Conservation (phyloP, 768 basidiomycete genomes). For the Postia placenta region DNA sequence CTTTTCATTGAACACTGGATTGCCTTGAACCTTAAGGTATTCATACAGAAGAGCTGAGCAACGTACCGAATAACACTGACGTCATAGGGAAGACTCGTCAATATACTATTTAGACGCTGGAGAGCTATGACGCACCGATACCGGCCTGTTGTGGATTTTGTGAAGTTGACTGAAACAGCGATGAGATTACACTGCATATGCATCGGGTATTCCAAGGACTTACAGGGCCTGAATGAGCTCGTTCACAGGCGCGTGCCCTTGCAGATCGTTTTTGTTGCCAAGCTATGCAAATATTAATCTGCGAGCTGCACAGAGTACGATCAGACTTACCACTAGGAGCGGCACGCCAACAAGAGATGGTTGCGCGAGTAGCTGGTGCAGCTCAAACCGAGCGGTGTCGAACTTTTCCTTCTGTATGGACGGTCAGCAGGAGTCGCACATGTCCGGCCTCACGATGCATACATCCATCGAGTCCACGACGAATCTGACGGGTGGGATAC, state of each 20-base stretch:
- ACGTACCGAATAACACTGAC: slow-evolving; percentile 75
- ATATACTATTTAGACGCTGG: neutral
- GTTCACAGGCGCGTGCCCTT: slow-evolving; percentile 70
- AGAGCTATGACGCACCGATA: slow-evolving; percentile 58
- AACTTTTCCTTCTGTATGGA: slow-evolving; percentile 67
- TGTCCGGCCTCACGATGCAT: slow-evolving; percentile 23
- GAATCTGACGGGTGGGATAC: slow-evolving; percentile 52
- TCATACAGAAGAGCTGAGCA: neutral
- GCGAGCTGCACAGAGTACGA: neutral
- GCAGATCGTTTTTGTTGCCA: slow-evolving; percentile 90
- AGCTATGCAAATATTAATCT: slow-evolving; percentile 38
- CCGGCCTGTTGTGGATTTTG: slow-evolving; percentile 72
- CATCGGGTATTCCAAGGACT: no score
- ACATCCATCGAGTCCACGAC: slow-evolving; percentile 92
- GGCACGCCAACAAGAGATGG: slow-evolving; percentile 66
- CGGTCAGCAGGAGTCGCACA: neutral
- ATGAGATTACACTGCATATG: no score
- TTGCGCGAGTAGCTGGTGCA: slow-evolving; percentile 73
- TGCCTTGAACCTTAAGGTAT: neutral
- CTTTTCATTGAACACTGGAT: slow-evolving; percentile 92
- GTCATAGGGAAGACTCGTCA: neutral
- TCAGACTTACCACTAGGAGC: slow-evolving; percentile 64
- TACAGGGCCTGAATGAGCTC: slow-evolving; percentile 78
- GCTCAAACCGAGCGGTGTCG: slow-evolving; percentile 75
- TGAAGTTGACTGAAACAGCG: slow-evolving; percentile 54